Conservation (phyloP, 2,329 filamentous ascomycete species). For the Colletotrichum euphorbiae region DNA sequence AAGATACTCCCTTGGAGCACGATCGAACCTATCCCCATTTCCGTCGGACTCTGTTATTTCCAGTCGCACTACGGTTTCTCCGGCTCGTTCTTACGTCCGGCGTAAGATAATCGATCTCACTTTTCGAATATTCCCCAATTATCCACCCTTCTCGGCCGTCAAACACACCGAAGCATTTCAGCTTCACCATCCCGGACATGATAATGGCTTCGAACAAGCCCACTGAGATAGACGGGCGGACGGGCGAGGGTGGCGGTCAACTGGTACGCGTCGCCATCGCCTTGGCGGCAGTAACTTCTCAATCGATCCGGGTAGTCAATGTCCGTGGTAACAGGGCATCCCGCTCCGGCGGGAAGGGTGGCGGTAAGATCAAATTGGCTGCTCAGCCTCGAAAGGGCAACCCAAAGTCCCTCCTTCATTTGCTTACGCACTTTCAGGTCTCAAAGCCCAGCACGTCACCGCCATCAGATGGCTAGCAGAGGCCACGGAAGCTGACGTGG, state of each 20-base stretch:
- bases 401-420: neutral
- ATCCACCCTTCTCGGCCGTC: too few relatives aligned
- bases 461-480: conserved; percentile 66
- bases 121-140: too few relatives aligned
- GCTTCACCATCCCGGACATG: neutral
- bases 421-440: conserved; percentile 53
- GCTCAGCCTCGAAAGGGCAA: neutral
- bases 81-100: too few relatives aligned
- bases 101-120: too few relatives aligned
- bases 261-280: conserved; percentile 67
- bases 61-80: too few relatives aligned
- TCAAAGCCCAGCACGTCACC: conserved; percentile 71
- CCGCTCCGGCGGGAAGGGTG: conserved; percentile 48
- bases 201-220: conserved; percentile 42
- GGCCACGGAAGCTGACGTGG: conserved; percentile 62
- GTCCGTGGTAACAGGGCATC: conserved; percentile 65
- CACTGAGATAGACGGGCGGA: conserved; percentile 66
- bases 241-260: conserved; percentile 72
- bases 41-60: too few relatives aligned
- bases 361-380: neutral
- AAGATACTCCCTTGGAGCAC: too few relatives aligned
- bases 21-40: too few relatives aligned
- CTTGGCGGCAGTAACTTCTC: conserved; percentile 66
- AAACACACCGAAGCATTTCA: too few relatives aligned
- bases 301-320: conserved; percentile 64